Percentiles rank a stretch among this genome's conserved stretches.
Conservation (phyloP, 805 yeast species). For the Wickerhamiella bombiphila region DNA sequence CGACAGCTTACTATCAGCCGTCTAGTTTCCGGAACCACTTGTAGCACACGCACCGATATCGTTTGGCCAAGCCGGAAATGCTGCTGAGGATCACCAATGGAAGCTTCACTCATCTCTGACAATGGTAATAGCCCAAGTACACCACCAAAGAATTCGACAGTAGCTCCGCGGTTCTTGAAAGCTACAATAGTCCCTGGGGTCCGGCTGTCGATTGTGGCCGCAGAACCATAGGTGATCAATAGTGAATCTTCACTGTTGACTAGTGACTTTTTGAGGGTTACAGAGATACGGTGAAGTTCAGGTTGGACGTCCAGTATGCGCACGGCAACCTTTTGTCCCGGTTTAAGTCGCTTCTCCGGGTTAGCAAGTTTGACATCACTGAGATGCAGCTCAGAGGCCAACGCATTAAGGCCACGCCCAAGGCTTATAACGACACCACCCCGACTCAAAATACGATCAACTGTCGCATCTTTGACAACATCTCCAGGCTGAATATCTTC, state of each 20-base stretch:
- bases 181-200: conserved; percentile 63
- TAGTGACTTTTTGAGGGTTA: conserved; percentile 74
- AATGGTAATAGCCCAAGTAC: conserved; percentile 71
- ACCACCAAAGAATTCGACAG: conserved; percentile 69
- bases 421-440: conserved; percentile 56
- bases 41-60: conserved; percentile 50
- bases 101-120: conserved; percentile 80
- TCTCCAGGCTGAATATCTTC: conserved; percentile 71
- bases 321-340: conserved; percentile 66
- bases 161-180: conserved; percentile 62
- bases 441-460: conserved; percentile 41
- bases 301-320: conserved; percentile 20
- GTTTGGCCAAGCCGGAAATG: conserved; percentile 76
- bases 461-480: conserved; percentile 37
- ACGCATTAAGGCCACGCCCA: conserved; percentile 48
- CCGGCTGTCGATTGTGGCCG: conserved; percentile 40
- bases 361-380: conserved; percentile 71
- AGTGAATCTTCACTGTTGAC: conserved; percentile 36
- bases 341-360: conserved; percentile 85
- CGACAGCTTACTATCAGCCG: conserved; percentile 63
- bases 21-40: conserved; percentile 37
- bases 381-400: conserved; percentile 60
- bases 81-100: conserved; percentile 61
- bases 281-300: conserved; percentile 34
- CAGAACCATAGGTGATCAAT: conserved; percentile 23